Base-by-base conservation (phyloP, 257 asterid genomes). In the Gentiana straminea region DNA sequence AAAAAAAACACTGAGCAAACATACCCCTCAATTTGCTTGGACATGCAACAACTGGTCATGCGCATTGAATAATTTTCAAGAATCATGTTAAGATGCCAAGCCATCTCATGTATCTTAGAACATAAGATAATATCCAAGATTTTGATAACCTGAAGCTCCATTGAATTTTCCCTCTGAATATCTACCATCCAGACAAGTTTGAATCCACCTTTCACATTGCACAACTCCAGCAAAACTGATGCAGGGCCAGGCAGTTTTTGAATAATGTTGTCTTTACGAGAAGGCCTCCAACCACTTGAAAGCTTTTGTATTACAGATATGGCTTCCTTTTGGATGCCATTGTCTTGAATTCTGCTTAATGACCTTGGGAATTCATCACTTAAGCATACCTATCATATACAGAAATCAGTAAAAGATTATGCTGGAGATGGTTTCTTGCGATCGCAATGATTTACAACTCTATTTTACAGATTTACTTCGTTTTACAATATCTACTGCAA, bases 181-280 rank as follows among this genome's bases (percentile, higher is more conserved):
- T 76, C 84, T 1, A 75, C 47, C 0, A 78, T 74, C 84, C 86
- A 79, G 38, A 76, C 58, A 41, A 82, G 68, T 50, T 69, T 60
- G 41, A 70, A 33, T 6, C 12, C n/a, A 57, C 73, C 77, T 58
- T 73, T 76, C 5, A 82, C 70, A 12, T 68, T 65, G 8, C 64
- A 66, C 39, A 59, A 45, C 65, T 79, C 74, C 74, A 78, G 52
- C 11, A 75, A 41, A 59, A 53, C 53, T 36, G 73, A 64, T 43
- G 70, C 38, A 57, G 39, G 33, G 4, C 69, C 76, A 35, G 13
- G 48, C 7, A 4, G 13, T 34, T 60, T 33, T 9, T n/a, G 8
- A 4, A 36, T 24, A 2, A 15, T 54, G n/a, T 39, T 60, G 8
- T 70, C 71, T 41, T 63, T 65, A 6, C 6, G 69, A 56, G 66